Base-by-base conservation (phyloP, 208 protist species). In the Acanthamoeba sp. region DNA sequence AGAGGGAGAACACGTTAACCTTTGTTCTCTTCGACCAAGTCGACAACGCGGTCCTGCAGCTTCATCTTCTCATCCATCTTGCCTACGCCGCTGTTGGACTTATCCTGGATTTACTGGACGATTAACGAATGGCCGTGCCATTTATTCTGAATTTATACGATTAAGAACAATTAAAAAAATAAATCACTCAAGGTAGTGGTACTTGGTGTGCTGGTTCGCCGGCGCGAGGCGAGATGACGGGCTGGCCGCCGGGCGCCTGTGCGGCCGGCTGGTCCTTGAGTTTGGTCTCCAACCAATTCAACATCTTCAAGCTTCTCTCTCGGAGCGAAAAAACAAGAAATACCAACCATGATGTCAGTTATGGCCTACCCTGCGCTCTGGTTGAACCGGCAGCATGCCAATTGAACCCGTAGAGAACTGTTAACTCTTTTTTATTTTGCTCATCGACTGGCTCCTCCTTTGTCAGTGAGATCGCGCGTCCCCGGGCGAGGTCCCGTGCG, bases 21-120 rank as follows among this genome's bases (percentile, higher is more conserved):
- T 34, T 42, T 78, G 69, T 78, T 78, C 34, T 78, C 69, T 22
- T 78, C 69, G 38, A 78, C 20, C n/a, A 78, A 12, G 69, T 78
- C 69, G 20, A 32, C 36, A 9, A 78, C 7, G 4, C 69, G 69
- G 69, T 78, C 69, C 36, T 78, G 29, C 36, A 78, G 3, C 34
- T 78, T 42, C 69, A 78, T 78, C 69, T 45, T 78, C 27, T 78
- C 69, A 34, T 78, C 34, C 59, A 66, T 66, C 36, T 78, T 78
- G 7, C n/a, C 69, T 24, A 12, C 64, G 5, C 50, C 50, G 5
- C 36, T 34, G 69, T 34, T 45, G 20, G 36, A 14, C 9, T 59
- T 16, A 4, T 27, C 18, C 55, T 59, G 55, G 9, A 16, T n/a
- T 55, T 55, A n/a, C n/a, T n/a, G n/a, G n/a, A n/a, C n/a, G n/a